These are phyloP conservation scores for Rhamnella rubrinervis DNA, from an alignment of 331 rosid species.

Conservation along the genomic window DNA sequence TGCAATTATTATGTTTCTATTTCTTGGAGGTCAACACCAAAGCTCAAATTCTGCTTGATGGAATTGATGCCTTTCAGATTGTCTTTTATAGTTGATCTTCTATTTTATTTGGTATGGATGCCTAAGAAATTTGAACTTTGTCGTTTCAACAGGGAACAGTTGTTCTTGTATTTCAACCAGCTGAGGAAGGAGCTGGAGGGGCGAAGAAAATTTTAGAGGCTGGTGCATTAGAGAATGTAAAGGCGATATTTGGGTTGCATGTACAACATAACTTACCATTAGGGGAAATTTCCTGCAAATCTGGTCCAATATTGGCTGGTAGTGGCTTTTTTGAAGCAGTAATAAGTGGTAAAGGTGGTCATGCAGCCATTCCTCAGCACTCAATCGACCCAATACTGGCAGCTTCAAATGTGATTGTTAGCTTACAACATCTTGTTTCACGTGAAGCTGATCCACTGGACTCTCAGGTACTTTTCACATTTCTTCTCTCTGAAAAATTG, in stretches of 20 bases:
- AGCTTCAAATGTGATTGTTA: conserved; percentile 69
- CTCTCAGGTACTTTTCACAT: conserved; percentile 47
- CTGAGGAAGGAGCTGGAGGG: conserved; percentile 85
- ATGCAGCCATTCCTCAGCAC: conserved; percentile 84
- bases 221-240: conserved; percentile 64
- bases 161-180: conserved; percentile 89
- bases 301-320: conserved; percentile 66
- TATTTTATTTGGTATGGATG: not conserved
- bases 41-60: not conserved
- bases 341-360: conserved; percentile 79
- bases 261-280: conserved; percentile 38
- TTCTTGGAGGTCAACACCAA: not conserved
- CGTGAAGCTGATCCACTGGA: conserved; percentile 89
- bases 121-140: conserved; percentile 1
- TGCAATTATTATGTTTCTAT: not conserved
- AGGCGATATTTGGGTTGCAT: conserved; percentile 79
- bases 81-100: not conserved
- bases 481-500: not conserved
- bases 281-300: conserved; percentile 56
- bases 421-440: conserved; percentile 81
- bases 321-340: conserved; percentile 74
- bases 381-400: conserved; percentile 80
- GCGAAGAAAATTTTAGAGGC: conserved; percentile 55
- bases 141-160: conserved; percentile 63
- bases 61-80: not conserved